phyloP scores from a whole-genome alignment of 164 flowering plant genomes.

The Litsea cubeba region DNA sequence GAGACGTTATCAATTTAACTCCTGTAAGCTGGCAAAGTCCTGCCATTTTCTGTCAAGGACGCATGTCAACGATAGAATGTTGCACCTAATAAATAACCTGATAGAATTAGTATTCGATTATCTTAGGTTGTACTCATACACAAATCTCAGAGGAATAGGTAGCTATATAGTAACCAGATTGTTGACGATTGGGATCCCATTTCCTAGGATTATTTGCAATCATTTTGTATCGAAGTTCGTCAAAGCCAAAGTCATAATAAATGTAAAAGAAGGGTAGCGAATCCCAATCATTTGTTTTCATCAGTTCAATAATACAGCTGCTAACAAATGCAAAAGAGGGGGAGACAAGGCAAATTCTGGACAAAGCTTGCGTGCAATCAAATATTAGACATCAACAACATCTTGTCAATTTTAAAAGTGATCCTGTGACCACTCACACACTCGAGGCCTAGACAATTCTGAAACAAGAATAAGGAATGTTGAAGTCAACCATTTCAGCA shows the following conservation, averaged over 20 bases:
- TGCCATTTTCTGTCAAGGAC: slow-evolving; percentile 95
- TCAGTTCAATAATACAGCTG: background rate
- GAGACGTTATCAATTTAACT: slow-evolving; percentile 92
- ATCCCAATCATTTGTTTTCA: background rate
- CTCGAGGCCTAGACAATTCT: background rate
- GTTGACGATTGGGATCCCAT: slow-evolving; percentile 88
- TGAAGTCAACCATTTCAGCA: background rate
- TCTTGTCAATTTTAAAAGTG: background rate
- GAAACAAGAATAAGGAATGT: too few species aligned
- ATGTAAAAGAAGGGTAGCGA: background rate
- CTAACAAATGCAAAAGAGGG: background rate
- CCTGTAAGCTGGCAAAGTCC: slow-evolving; percentile 91
- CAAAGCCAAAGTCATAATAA: slow-evolving; percentile 83
- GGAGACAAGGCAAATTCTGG: background rate
- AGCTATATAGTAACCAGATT: slow-evolving; percentile 55
- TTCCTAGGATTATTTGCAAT: slow-evolving; percentile 74
- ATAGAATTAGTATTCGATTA: slow-evolving; percentile 8
- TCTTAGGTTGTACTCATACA: background rate
- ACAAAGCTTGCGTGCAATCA: background rate
- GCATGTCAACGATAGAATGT: slow-evolving; percentile 97
- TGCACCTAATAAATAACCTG: slow-evolving; percentile 57
- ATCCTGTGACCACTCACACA: background rate
- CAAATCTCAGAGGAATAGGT: slow-evolving; percentile 2
- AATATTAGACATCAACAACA: background rate
- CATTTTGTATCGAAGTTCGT: slow-evolving; percentile 97